Base-by-base conservation (phyloP, 2,329 filamentous ascomycete genomes). In the Fusarium odoratissimum region DNA sequence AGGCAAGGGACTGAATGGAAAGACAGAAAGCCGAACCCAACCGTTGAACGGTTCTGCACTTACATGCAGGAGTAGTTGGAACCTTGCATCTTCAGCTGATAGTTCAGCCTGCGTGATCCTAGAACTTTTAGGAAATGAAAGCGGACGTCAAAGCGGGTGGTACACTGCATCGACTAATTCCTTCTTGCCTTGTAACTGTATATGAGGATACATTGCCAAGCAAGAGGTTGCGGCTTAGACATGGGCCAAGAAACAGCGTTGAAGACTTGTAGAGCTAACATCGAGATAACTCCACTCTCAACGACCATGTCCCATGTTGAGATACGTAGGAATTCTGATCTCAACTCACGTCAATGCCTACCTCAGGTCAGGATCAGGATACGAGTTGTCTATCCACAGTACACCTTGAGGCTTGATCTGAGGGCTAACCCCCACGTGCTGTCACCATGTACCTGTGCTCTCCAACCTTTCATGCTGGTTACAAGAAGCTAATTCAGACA, bases 141-240 rank as follows among this genome's bases (percentile, higher is more conserved):
- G 38, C 60, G 60, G 30, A 58, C 35, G 71, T 72, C 68, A 64
- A 72, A 71, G 71, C 68, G 71, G 52, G 44, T 69, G 55, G 58
- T 62, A 40, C 42, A 48, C 63, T 44, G 38, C 45, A 61, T 51
- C 28, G 25, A 35, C 33, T 64, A 58, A 51, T 48, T 52, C 44
- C 54, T 41, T 54, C 55, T 57, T 37, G 35, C 55, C 45, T 60
- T 41, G 62, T 37, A 54, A 33, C 49, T 67, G 65, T 60, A 66
- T 38, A 67, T 55, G 54, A 69, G 33, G 41, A 64, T 55, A 38
- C 38, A 49, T 71, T 55, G 37, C 40, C 46, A 64, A 55, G 57
- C 52, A 42, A 44, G 23, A 28, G 23, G 52, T 52, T 70, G 28
- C 55, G 61, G 48, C 55, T 64, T 37, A 64, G 40, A 35, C 45